Evolutionary conservation across 345 rosid species (phyloP), one percentile per base, ranked within the genome.

Genomic region (Melaleuca quinquenervia): DNA sequence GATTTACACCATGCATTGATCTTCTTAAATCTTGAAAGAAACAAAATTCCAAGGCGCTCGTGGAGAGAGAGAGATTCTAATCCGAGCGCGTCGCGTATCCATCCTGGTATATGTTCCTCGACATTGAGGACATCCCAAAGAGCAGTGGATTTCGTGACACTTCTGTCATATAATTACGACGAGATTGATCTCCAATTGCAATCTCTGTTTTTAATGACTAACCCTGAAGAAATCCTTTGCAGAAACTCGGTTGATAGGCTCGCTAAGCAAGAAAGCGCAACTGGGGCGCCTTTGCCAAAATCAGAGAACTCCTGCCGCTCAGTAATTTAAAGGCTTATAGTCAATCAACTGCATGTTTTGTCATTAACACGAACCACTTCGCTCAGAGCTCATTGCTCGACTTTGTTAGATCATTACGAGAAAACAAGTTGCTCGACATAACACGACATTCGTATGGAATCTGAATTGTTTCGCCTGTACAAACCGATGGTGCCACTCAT

Each of bases 401-500:
- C 48, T 70, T 16, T 70, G 78, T 24, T 32, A 58, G 45, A 70
- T 13, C 44, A 20, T 32, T 32, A 70, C 6, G 45, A 70, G 78
- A 45, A 70, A 70, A 70, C 24, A 70, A 70, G 32, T 70, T 70
- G 78, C 12, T 70, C 22, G 78, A 32, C 1, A 32, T 32, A 32
- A 70, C 45, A 32, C 7, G 14, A 22, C 10, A 20, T 62, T 32
- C 78, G 24, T 70, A 70, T 70, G 45, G 78, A 70, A 32, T 70
- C 36, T 70, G 22, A 70, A 32, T 32, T 70, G 45, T 70, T 70
- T 70, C 87, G 76, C 48, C 90, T 90, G 90, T 90, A 90, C 89
- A 90, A 84, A 85, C 84, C 51, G 86, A 60, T 18, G 88, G 76
- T 85, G 89, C 88, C 92, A 53, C 64, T 60, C 82, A 70, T 52